Percentiles rank a stretch among this genome's conserved stretches.
Evolutionary conservation across 306 rosid genomes (phyloP).

Genomic region (Comarum palustre): DNA sequence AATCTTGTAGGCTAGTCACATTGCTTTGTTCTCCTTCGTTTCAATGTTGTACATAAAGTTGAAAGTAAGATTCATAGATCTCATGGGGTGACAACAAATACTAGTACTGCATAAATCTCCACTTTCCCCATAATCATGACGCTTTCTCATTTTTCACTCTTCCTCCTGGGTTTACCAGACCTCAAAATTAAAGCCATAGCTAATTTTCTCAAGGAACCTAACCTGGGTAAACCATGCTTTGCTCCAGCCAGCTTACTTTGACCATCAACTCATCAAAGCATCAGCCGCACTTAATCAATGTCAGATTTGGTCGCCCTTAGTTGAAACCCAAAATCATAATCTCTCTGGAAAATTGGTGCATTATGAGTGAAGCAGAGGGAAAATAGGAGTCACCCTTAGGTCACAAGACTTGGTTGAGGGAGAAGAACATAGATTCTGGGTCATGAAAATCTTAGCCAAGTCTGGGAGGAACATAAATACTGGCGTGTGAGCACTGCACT

Average conservation of each 20-base stretch:
- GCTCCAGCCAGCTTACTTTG: conserved; percentile 4
- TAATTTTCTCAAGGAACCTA: background rate
- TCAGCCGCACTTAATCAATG: background rate
- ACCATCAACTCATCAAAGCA: background rate
- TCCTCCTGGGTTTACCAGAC: background rate
- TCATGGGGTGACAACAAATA: conserved; percentile 3
- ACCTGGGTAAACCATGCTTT: conserved; percentile 6
- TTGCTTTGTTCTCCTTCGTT: background rate
- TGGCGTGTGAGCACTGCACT: conserved; percentile 53
- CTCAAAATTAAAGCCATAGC: background rate
- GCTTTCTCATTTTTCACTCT: conserved; percentile 3
- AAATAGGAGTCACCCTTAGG: conserved; percentile 1
- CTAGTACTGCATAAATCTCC: background rate
- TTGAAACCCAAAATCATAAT: background rate
- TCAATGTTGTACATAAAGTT: conserved; percentile 3
- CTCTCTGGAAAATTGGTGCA: background rate
- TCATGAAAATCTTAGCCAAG: conserved; percentile 33
- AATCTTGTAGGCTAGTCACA: background rate
- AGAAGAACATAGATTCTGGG: conserved; percentile 53
- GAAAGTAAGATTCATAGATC: background rate
- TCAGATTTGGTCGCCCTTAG: background rate
- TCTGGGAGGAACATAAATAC: conserved; percentile 44
- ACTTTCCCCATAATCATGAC: background rate
- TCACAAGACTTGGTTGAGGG: conserved; percentile 36
- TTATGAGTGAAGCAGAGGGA: background rate